Evolutionary conservation across 2,329 filamentous ascomycete genomes (phyloP).

Genomic region (Trichoderma breve): DNA sequence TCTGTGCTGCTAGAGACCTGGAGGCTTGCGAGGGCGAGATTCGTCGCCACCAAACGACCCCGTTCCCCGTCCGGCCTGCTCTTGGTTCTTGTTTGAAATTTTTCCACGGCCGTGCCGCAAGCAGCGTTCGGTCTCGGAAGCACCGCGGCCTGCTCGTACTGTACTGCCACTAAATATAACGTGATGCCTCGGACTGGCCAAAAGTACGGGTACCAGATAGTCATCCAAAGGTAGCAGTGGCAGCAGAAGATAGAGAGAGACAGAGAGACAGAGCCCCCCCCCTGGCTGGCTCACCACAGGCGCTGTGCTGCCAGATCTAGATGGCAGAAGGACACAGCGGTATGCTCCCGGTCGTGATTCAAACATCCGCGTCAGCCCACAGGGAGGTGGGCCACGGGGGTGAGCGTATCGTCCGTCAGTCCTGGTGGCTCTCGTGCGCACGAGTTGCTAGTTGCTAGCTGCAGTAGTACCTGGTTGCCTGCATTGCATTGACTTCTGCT

Average conservation of each 20-base stretch:
- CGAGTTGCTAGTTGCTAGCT: constrained; percentile 13
- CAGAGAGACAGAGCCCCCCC: not conserved
- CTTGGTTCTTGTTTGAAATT: not conserved
- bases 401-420: not conserved
- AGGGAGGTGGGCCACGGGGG: not conserved
- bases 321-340: not conserved
- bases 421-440: constrained; percentile 5
- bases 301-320: constrained; percentile 13
- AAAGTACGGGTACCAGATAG: not conserved
- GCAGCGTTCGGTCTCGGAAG: not conserved
- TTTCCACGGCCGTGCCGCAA: not conserved
- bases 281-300: not conserved
- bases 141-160: not conserved
- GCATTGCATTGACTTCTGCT: constrained; percentile 14
- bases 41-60: not conserved
- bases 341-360: constrained; percentile 6
- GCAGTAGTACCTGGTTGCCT: constrained; percentile 16
- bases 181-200: not conserved
- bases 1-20: not conserved
- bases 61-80: not conserved
- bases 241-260: not conserved
- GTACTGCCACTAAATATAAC: not conserved
- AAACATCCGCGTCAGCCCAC: constrained; percentile 10
- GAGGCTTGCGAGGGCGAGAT: not conserved
- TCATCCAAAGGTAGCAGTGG: not conserved